phyloP scores from a whole-genome alignment of 345 rosid species.

The Cardamine chenopodiifolia region DNA sequence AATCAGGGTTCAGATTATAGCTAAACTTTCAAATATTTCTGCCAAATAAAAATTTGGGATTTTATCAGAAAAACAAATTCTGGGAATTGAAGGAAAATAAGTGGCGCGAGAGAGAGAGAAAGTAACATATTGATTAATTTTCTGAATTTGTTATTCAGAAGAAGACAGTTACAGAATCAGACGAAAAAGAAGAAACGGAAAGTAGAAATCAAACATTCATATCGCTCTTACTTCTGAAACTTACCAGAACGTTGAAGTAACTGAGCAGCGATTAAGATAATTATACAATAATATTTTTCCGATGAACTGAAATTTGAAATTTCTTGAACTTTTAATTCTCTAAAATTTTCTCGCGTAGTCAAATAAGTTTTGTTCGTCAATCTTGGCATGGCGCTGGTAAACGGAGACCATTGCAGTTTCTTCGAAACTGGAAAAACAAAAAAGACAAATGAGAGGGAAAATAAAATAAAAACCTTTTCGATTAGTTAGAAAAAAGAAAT shows the following conservation, averaged over 20 bases:
- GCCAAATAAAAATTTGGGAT: not conserved
- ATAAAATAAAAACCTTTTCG: not conserved
- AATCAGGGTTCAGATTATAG: not conserved
- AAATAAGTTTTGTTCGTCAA: slow-evolving; percentile 15
- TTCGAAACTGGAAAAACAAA: slow-evolving; percentile 20
- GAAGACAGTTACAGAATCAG: not conserved
- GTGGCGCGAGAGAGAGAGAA: not conserved
- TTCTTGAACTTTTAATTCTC: not conserved
- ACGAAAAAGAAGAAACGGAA: slow-evolving; percentile 19
- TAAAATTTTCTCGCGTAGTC: not conserved
- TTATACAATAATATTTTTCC: not conserved
- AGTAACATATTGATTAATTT: slow-evolving; percentile 3
- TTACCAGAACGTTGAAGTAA: slow-evolving; percentile 20
- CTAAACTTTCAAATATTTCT: not conserved
- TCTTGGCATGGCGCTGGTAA: slow-evolving; percentile 24
- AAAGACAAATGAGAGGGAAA: slow-evolving; percentile 32
- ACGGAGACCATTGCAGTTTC: slow-evolving; percentile 33
- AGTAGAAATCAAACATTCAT: not conserved
- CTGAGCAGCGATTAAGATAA: slow-evolving; percentile 4
- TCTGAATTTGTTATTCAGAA: not conserved
- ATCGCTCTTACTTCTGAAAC: slow-evolving; percentile 3
- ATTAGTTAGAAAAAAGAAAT: not conserved
- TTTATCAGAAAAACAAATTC: not conserved
- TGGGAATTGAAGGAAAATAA: not conserved
- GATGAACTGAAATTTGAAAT: not conserved